A percentile compares a stretch with the other conserved stretches of the same genome.
Conservation (phyloP, 768 basidiomycete species). For the Gymnopilus junonius region DNA sequence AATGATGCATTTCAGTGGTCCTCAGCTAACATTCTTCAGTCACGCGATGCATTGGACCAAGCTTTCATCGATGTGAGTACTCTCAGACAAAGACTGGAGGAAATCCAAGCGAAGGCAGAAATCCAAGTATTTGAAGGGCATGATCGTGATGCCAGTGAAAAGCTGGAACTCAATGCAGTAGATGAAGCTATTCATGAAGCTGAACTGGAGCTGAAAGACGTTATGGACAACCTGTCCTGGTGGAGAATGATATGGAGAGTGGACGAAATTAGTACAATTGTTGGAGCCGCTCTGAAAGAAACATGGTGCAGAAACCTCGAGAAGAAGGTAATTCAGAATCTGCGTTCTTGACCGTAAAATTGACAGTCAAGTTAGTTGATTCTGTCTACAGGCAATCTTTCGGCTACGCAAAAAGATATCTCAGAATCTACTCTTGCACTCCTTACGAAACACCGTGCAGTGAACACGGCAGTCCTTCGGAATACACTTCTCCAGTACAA, state of each 20-base stretch:
- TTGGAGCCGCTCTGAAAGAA: conserved; percentile 40
- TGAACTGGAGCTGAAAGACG: conserved; percentile 38
- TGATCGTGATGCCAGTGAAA: conserved; percentile 11
- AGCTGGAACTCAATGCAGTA: conserved; percentile 31
- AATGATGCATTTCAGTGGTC: conserved; percentile 44
- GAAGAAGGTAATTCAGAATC: conserved; percentile 42
- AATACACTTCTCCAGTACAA: conserved; percentile 62
- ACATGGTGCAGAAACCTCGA: conserved; percentile 54
- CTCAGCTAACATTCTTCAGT: conserved; percentile 31
- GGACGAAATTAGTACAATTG: conserved; percentile 48
- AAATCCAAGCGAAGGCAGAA: conserved; percentile 38
- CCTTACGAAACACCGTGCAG: conserved; percentile 38
- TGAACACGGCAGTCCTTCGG: conserved; percentile 57
- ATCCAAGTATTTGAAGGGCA: conserved; percentile 41
- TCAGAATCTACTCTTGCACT: conserved; percentile 45
- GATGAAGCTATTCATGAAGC: conserved; percentile 41
- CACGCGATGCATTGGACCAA: conserved; percentile 37
- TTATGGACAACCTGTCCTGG: conserved; percentile 50
- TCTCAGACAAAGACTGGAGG: conserved; percentile 43
- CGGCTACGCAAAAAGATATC: conserved; percentile 47
- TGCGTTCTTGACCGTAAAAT: neutral
- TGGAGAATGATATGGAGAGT: conserved; percentile 49
- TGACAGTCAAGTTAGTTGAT: conserved; percentile 50
- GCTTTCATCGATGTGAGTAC: conserved; percentile 38
- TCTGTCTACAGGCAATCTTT: conserved; percentile 64